These are phyloP conservation scores for slime mould (Dictyostelium discoideum) DNA, from an alignment of 78 protist genomes.

Conservation along the genomic window DNA sequence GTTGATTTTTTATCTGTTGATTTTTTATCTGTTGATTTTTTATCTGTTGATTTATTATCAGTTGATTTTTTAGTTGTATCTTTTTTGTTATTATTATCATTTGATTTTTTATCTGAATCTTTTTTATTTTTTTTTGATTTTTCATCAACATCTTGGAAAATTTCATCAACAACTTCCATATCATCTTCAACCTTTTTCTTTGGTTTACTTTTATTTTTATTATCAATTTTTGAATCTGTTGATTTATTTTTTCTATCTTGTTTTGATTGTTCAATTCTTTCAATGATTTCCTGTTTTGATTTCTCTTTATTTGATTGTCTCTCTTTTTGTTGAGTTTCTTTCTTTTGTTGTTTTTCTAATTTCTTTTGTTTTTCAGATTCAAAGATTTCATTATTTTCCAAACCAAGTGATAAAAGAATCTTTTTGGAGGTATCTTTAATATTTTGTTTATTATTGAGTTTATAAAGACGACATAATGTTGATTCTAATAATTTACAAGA, in stretches of 20 bases:
- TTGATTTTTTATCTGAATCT: background rate
- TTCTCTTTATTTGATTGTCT: background rate
- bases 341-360: conserved; percentile 20
- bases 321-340: background rate
- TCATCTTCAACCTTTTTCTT: conserved; percentile 53
- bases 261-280: conserved; percentile 46
- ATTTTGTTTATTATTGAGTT: conserved; percentile 31
- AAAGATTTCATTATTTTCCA: conserved; percentile 19
- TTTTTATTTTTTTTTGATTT: background rate
- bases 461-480: background rate
- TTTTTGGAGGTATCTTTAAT: conserved; percentile 24
- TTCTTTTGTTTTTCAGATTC: conserved; percentile 28
- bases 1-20: background rate
- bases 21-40: background rate
- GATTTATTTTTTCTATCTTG: conserved; percentile 16
- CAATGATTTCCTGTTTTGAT: background rate
- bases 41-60: too few species aligned
- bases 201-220: conserved; percentile 53
- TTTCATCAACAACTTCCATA: conserved; percentile 27
- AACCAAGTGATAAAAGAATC: background rate
- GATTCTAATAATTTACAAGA: background rate
- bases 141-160: background rate
- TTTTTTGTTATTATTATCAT: background rate
- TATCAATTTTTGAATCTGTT: conserved; percentile 47
- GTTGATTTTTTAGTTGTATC: background rate